A percentile compares a stretch with the other conserved stretches of the same genome.
These are phyloP conservation scores for Cynara cardunculus DNA, from an alignment of 129 eudicot genomes.

Conservation along the genomic window DNA sequence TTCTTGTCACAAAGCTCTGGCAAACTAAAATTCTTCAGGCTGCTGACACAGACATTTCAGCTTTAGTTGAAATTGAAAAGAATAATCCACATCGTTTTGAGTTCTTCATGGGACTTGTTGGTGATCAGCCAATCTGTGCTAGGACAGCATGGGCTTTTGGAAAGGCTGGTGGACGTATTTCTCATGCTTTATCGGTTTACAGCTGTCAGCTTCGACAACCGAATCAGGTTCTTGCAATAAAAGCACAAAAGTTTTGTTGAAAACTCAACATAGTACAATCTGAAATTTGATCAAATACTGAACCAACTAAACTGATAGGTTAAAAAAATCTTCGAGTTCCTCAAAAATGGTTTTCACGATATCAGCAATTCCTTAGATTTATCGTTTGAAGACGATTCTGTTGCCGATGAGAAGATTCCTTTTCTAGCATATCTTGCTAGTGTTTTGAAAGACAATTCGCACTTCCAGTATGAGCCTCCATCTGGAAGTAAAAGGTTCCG, in stretches of 20 bases:
- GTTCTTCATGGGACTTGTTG: conserved; percentile 98
- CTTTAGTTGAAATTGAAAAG: conserved; percentile 94
- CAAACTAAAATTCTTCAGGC: conserved; percentile 98
- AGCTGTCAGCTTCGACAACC: conserved; percentile 96
- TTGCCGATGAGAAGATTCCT: conserved; percentile 82
- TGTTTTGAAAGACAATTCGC: conserved; percentile 47
- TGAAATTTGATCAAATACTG: conserved; percentile 11
- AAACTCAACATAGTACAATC: neutral
- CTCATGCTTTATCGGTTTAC: conserved; percentile 95
- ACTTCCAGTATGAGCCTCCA: conserved; percentile 60
- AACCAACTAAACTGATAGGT: conserved; percentile 46
- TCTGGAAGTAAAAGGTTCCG: conserved; percentile 73
- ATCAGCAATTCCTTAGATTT: conserved; percentile 66
- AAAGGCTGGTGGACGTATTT: conserved; percentile 93
- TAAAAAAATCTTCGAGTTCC: conserved; percentile 61
- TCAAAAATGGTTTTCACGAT: conserved; percentile 58
- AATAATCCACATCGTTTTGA: conserved; percentile 94
- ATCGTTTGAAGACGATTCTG: conserved; percentile 71
- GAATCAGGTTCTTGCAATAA: conserved; percentile 52
- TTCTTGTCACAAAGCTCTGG: conserved; percentile 84
- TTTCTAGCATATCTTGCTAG: conserved; percentile 78
- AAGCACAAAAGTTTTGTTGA: neutral
- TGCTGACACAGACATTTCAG: conserved; percentile 94
- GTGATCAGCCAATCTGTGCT: conserved; percentile 98
- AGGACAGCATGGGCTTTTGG: conserved; percentile 99